A percentile compares a stretch with the other conserved stretches of the same genome.
Evolutionary conservation across 1,284 basidiomycete genomes (phyloP).

Genomic region (Papiliotrema flavescens): DNA sequence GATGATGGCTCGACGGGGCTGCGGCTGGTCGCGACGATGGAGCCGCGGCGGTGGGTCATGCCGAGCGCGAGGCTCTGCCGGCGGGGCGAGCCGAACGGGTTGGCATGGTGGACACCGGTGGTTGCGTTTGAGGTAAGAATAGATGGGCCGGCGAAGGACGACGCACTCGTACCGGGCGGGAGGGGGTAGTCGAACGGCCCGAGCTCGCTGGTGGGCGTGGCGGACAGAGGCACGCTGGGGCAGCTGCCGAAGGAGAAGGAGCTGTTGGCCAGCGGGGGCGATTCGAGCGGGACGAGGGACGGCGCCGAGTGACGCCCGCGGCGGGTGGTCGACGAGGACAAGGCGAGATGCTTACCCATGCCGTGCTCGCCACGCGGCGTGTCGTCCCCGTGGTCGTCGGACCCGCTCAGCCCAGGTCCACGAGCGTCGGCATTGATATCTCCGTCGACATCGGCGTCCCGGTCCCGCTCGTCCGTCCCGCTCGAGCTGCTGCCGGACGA

Average conservation of each 20-base stretch:
- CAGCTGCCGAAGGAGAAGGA: conserved; percentile 13
- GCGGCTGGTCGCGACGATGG: neutral
- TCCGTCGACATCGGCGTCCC: neutral
- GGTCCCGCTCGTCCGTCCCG: neutral
- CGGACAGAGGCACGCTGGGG: conserved; percentile 3
- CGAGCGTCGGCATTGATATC: neutral
- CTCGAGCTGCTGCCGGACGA: neutral
- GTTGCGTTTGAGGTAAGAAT: neutral
- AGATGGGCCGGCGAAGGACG: neutral
- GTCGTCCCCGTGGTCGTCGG: too few relatives aligned
- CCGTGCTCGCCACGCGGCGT: neutral
- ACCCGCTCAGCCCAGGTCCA: too few relatives aligned
- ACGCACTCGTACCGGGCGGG: neutral
- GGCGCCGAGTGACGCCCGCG: too few relatives aligned
- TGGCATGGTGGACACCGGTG: too few relatives aligned
- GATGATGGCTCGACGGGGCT: neutral
- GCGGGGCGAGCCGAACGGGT: neutral
- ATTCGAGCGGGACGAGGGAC: neutral
- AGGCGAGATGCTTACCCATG: neutral
- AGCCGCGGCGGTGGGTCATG: conserved; percentile 3
- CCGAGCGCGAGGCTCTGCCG: neutral
- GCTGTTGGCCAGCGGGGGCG: neutral
- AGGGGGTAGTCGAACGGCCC: conserved; percentile 30
- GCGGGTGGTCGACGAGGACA: neutral
- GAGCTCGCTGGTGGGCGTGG: conserved; percentile 24